Base-by-base conservation (phyloP, 768 basidiomycete genomes). In the Naganishia vaughanmartiniae region DNA sequence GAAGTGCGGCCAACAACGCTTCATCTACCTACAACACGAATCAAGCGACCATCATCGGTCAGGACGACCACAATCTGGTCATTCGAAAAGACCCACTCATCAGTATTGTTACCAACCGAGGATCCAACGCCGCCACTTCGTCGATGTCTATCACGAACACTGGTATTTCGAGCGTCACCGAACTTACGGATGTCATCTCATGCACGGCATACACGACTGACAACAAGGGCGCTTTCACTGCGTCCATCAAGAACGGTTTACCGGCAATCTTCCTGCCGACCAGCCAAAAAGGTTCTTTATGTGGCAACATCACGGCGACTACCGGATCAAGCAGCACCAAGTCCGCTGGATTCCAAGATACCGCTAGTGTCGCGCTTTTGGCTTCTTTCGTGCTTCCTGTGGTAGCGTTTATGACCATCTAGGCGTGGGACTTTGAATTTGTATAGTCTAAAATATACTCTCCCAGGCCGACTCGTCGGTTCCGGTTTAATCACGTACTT, bases 31-130 rank as follows among this genome's bases (percentile, higher is more conserved):
- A 77, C 76, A 77, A 78, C 77, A 77, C 77, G 60, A 78, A 71
- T 67, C 76, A 78, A 39, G 78, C 76, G 33, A 73, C 68, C 65
- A 70, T 79, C 54, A 63, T 74, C 5, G 53, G 71, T 17, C 70
- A 73, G 12, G 70, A 75, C 11, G 67, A 66, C 48, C 70, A 70
- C 70, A 77, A 77, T 28, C 68, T 81, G 39, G 73, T 77, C 10
- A 74, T 81, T 69, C 65, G 69, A 56, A 81, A 81, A 65, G 58
- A 51, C 21, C 77, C 78, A 11, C 70, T 81, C 24, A 54, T 81
- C 69, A 74, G 77, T 6, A 67, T 81, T 24, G 73, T 81, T 33
- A 73, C 77, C 54, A 79, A 76, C 71, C 71, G 76, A 24, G 80
- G 80, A 6, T 46, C 73, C 11, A 72, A 70, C 15, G 71, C 74